These are phyloP conservation scores for Eimeria sp. DNA, from an alignment of 169 alveolate genomes.

Conservation along the genomic window DNA sequence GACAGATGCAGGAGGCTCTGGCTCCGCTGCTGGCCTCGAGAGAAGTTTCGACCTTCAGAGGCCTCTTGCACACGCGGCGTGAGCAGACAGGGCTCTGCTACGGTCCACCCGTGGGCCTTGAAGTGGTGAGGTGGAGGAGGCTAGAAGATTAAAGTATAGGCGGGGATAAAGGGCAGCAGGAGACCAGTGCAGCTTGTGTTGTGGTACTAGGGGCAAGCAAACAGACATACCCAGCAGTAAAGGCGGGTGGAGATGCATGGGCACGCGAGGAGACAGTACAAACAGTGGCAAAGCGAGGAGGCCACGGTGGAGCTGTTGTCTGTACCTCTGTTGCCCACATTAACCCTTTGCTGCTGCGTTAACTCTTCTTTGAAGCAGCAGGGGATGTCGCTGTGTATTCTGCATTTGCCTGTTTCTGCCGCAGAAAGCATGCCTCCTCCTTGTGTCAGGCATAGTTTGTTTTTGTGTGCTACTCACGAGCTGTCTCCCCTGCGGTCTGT, in stretches of 20 bases:
- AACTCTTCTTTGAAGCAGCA: background rate
- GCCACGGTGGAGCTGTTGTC: background rate
- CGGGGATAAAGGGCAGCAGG: background rate
- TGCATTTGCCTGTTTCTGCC: background rate
- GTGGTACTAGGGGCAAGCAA: background rate
- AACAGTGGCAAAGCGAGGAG: background rate
- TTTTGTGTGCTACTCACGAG: background rate
- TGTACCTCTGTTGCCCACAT: background rate
- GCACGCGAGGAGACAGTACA: background rate
- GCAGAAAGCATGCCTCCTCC: background rate
- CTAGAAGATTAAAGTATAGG: background rate
- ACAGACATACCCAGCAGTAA: background rate
- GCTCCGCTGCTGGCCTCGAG: constrained; percentile 55
- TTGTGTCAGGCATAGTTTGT: background rate
- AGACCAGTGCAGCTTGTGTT: background rate
- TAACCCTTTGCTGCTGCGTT: background rate
- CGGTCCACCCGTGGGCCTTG: constrained; percentile 72
- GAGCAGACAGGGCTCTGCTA: constrained; percentile 56
- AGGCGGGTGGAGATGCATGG: background rate
- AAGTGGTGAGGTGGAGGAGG: constrained; percentile 39
- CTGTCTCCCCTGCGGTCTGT: background rate
- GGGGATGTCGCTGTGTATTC: background rate
- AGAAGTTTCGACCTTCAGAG: constrained; percentile 34
- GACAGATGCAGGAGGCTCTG: constrained; percentile 35
- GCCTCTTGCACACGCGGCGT: constrained; percentile 52